Base-by-base conservation (phyloP, 2,329 filamentous ascomycete genomes). In the Diaporthe capsici region DNA sequence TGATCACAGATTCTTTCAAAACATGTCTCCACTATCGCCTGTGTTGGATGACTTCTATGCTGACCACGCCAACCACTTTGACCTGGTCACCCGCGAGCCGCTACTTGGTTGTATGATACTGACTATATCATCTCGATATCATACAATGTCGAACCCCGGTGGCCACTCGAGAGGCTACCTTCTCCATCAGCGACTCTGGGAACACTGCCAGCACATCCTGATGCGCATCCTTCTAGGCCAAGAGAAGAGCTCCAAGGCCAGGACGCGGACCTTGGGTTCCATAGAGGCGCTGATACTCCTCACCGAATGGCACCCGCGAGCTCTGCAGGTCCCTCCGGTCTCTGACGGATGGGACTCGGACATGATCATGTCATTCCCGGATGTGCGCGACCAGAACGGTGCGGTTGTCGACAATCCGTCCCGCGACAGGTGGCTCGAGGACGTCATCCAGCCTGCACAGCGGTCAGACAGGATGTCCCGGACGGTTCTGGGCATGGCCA, bases 261-360 rank as follows among this genome's bases (percentile, higher is more conserved):
- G 42, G 58, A 61, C 58, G 58, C 22, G 58, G 22, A 61, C 58
- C 1, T 4, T 61, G 4, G 58, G 58, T 3, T 61, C 58, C 3
- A 61, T 61, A 12, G 58, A 61, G 37, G 58, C 58, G 15, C 15
- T 61, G 37, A 61, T 61, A 42, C 37, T 61, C n/a, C 22, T 61
- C 13, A 61, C 58, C 37, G 58, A 61, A 10, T 61, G 58, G 58
- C 58, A 61, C n/a, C 58, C 58, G 12, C 58, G 58, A n/a, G 22
- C 37, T 9, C 20, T 61, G n/a, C 34, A 61, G n/a, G 58, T 61
- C n/a, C 58, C 58, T 20, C 58, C 37, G 5, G 58, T 61, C 22
- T 61, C 58, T 12, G 58, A 61, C 20, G 58, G 58, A 13, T 61
- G 58, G 58, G 58, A 61, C 37, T 61, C 58, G 5, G 58, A 61